Percentiles rank a stretch among this genome's conserved stretches.
These are phyloP conservation scores for Neonothopanus nambi DNA, from an alignment of 1,284 basidiomycete genomes.

Conservation along the genomic window DNA sequence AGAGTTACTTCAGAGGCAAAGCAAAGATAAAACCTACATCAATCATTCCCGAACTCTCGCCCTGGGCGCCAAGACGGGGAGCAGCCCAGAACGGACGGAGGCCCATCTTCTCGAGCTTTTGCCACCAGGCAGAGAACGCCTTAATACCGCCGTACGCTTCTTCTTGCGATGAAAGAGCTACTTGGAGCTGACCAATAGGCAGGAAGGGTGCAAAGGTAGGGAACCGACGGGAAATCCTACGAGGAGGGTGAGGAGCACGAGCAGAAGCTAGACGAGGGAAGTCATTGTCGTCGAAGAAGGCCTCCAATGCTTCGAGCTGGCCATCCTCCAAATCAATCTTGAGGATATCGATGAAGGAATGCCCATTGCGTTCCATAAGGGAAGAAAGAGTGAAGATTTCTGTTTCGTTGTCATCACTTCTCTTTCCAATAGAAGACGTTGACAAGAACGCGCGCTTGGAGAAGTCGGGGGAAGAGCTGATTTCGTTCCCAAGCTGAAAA, in stretches of 20 bases:
- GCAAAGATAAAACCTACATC: not conserved
- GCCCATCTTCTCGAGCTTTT: slow-evolving; percentile 1
- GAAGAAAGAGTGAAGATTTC: not conserved
- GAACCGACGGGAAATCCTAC: not conserved
- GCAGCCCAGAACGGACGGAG: not conserved
- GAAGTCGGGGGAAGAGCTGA: not conserved
- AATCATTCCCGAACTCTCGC: not conserved
- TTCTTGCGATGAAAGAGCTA: not conserved
- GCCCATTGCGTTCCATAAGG: not conserved
- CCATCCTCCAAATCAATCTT: not conserved
- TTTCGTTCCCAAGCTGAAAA: not conserved
- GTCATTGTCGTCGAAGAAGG: slow-evolving; percentile 4
- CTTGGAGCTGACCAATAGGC: slow-evolving; percentile 1
- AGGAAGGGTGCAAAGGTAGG: not conserved
- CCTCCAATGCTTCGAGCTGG: not conserved
- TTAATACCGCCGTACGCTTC: not conserved
- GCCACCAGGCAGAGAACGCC: not conserved
- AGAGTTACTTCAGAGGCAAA: no score
- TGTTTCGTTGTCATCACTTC: not conserved
- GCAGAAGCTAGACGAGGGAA: not conserved
- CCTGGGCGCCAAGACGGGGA: not conserved
- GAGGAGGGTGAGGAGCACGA: not conserved
- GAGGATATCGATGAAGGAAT: slow-evolving; percentile 2
- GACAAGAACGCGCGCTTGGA: not conserved
- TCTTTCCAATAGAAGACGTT: not conserved